These are phyloP conservation scores for Elymus sibiricus DNA, from an alignment of 176 grass and related monocot genomes.

Conservation along the genomic window DNA sequence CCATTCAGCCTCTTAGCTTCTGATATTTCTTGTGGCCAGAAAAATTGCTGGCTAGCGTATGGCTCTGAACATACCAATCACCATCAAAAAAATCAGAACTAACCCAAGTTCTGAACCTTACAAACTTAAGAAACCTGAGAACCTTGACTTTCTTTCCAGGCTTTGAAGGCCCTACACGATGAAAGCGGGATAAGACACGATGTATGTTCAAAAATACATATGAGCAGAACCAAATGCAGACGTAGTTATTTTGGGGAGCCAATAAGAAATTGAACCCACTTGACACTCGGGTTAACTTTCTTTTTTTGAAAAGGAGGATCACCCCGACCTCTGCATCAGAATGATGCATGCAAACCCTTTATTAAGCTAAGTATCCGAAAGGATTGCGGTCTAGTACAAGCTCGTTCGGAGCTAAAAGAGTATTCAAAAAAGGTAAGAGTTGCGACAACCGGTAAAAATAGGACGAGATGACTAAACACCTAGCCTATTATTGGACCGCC, in stretches of 20 bases:
- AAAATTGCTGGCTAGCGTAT: too few species aligned
- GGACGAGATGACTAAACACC: too few species aligned
- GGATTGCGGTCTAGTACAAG: too few species aligned
- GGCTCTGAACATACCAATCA: neutral
- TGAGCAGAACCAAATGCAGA: neutral
- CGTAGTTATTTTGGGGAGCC: neutral
- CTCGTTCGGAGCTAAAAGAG: too few species aligned
- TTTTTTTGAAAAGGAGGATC: too few species aligned
- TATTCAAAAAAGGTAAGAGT: too few species aligned
- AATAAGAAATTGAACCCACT: constrained; percentile 36
- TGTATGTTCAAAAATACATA: too few species aligned
- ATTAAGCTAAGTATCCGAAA: too few species aligned
- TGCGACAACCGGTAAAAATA: too few species aligned
- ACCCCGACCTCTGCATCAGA: too few species aligned
- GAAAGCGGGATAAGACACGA: neutral
- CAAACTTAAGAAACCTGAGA: neutral
- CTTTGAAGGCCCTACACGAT: neutral
- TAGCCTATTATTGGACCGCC: too few species aligned
- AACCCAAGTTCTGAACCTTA: neutral
- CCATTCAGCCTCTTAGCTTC: neutral
- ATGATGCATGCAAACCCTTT: too few species aligned
- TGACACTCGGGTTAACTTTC: constrained; percentile 49
- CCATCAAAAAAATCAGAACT: neutral
- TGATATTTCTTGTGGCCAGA: constrained; percentile 23
- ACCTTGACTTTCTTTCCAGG: neutral